A percentile compares a stretch with the other conserved stretches of the same genome.
Conservation (phyloP, 768 basidiomycete species). For the Tephrocybe sp. region DNA sequence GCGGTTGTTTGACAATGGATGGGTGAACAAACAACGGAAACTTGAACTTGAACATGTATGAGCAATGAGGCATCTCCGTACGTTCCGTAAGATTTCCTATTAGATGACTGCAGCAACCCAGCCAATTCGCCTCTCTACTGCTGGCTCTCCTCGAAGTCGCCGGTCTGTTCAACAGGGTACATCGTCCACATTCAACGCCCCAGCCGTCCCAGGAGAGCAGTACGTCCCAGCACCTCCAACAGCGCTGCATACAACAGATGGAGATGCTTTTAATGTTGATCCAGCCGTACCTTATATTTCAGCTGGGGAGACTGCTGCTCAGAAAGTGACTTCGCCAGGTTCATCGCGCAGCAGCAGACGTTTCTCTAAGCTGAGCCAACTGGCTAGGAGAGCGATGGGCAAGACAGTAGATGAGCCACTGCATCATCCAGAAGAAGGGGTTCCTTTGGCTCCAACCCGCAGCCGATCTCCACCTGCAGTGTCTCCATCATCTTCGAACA, state of each 20-base stretch:
- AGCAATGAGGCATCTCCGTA: neutral
- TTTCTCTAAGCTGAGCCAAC: conserved; percentile 9
- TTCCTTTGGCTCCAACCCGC: neutral
- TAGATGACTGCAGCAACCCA: conserved; percentile 1
- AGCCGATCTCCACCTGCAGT: conserved; percentile 1
- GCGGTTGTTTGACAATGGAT: neutral
- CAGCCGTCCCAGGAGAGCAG: conserved; percentile 5
- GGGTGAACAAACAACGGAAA: neutral
- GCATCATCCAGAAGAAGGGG: conserved; percentile 6
- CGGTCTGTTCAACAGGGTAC: neutral
- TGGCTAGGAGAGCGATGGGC: conserved; percentile 16
- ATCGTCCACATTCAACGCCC: neutral
- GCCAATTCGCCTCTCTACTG: neutral
- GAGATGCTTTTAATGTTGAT: conserved; percentile 16
- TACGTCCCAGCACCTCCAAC: neutral
- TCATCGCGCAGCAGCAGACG: conserved; percentile 1
- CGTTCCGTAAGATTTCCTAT: neutral
- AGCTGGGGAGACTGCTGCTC: neutral
- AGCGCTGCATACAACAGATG: conserved; percentile 10
- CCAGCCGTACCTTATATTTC: conserved; percentile 12
- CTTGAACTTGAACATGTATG: neutral
- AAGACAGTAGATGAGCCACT: neutral
- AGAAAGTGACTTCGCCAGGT: neutral
- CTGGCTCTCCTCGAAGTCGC: conserved; percentile 5
- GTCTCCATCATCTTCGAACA: conserved; percentile 11